phyloP scores from a whole-genome alignment of 192 early-diverging fungal species.

The Backusella tuberculispora region DNA sequence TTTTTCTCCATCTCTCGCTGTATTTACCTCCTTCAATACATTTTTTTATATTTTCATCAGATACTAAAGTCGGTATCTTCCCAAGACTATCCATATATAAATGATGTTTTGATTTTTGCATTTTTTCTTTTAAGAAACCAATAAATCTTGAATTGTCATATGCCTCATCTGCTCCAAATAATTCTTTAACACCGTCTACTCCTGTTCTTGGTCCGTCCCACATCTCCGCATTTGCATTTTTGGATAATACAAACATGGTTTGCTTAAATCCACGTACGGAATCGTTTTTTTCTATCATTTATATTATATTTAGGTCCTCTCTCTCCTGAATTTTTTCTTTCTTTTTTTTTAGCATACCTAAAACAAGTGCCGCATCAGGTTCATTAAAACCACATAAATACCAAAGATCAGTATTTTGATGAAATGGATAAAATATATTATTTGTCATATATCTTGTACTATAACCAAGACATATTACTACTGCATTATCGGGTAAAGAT shows the following conservation, averaged over 20 bases:
- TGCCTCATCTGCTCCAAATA: constrained; percentile 83
- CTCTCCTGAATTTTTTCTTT: no score
- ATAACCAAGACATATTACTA: constrained; percentile 76
- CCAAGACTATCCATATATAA: constrained; percentile 38
- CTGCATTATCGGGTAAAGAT: constrained; percentile 65
- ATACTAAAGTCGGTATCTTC: constrained; percentile 20
- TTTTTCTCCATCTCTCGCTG: background rate
- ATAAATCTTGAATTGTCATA: constrained; percentile 37
- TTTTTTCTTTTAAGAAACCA: constrained; percentile 15
- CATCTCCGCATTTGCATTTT: constrained; percentile 72
- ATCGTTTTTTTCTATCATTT: constrained; percentile 49
- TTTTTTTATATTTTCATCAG: constrained; percentile 12
- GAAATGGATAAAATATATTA: constrained; percentile 94
- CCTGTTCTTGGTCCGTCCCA: constrained; percentile 95
- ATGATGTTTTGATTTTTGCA: constrained; percentile 29
- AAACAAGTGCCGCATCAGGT: constrained; percentile 76
- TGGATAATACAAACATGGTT: constrained; percentile 87
- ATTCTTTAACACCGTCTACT: constrained; percentile 69
- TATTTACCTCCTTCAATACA: constrained; percentile 26
- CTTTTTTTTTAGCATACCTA: no score
- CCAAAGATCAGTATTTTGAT: constrained; percentile 90
- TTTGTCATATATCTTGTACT: constrained; percentile 83
- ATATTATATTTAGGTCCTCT: background rate
- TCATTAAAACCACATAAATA: constrained; percentile 92
- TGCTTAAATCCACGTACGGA: constrained; percentile 70